Evolutionary conservation across 805 yeast species (phyloP), one percentile per base, ranked within the genome.

Genomic region (Candida suzukii): DNA sequence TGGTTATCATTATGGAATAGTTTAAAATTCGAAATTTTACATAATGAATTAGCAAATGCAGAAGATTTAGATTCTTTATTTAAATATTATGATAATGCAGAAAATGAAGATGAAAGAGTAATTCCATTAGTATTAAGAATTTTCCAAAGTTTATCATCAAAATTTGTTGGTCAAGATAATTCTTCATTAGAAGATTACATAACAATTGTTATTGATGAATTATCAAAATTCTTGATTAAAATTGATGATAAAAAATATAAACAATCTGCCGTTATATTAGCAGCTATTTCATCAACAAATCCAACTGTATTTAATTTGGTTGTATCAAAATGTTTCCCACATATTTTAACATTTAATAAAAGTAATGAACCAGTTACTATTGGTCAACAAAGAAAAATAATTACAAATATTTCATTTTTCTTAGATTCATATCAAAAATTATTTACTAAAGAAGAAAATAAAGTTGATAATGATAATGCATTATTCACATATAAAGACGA

Each of bases 1-100:
- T 90, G 95, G 90, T 56, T 73, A 8, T 73, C 81, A 2, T 55
- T 91, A 4, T 93, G 96, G 95, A 83, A 85, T 50, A 86, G 95
- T 0, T 64, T 91, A 40, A 91, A 91, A 57, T 88, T 77, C 57
- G 96, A 91, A 59, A 71, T 91, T n/a, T 65, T 91, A 42, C 95
- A 91, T 57, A 81, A 80, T 33, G 86, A 83, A 63, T 41, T 64
- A 13, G 59, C 60, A 11, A 54, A 54, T 27, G 52, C 60, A 12
- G 57, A 58, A 25, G 55, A 54, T 21, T 42, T 58, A 33, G 39
- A 44, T 3, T 50, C 59, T 16, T 42, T 63, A 35, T 35, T 51
- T 29, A 46, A 50, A 17, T 61, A 61, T 36, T 64, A 63, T 37
- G 55, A 49, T 25, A 53, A 51, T 30, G 57, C 65, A 1, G 56